phyloP scores from a whole-genome alignment of 2,329 filamentous ascomycete genomes.

The Cytospora piceicola region DNA sequence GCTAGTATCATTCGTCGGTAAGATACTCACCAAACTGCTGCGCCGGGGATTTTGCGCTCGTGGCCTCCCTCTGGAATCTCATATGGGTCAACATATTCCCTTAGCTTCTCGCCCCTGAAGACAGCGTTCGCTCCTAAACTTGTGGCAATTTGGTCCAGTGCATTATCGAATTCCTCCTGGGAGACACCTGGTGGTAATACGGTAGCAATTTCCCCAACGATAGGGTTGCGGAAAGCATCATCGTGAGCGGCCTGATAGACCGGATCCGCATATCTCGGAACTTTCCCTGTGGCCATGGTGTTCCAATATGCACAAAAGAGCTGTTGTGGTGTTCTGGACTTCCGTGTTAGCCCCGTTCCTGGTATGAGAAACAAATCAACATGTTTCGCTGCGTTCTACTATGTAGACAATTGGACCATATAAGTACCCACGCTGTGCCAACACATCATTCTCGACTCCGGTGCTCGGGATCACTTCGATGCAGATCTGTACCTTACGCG shows the following conservation, averaged over 20 bases:
- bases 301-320: not conserved
- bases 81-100: constrained; percentile 52
- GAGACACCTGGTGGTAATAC: constrained; percentile 47
- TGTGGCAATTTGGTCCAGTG: constrained; percentile 41
- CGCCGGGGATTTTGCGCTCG: constrained; percentile 46
- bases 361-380: too few relatives aligned
- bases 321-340: not conserved
- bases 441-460: too few relatives aligned
- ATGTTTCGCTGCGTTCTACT: too few relatives aligned
- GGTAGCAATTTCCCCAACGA: constrained; percentile 41
- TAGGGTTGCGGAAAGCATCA: constrained; percentile 45
- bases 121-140: constrained; percentile 45
- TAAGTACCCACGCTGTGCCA: too few relatives aligned
- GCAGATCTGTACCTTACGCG: too few relatives aligned
- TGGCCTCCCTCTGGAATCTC: constrained; percentile 47
- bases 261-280: constrained; percentile 41
- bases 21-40: constrained; percentile 44
- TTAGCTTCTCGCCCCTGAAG: constrained; percentile 43
- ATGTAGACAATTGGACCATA: too few relatives aligned
- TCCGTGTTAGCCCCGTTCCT: too few relatives aligned
- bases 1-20: not conserved
- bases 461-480: too few relatives aligned
- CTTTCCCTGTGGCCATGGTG: constrained; percentile 20
- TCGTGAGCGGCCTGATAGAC: constrained; percentile 48
- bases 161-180: constrained; percentile 43